phyloP scores from a whole-genome alignment of 2,329 filamentous ascomycete species.

The Colletotrichum eremochloae region DNA sequence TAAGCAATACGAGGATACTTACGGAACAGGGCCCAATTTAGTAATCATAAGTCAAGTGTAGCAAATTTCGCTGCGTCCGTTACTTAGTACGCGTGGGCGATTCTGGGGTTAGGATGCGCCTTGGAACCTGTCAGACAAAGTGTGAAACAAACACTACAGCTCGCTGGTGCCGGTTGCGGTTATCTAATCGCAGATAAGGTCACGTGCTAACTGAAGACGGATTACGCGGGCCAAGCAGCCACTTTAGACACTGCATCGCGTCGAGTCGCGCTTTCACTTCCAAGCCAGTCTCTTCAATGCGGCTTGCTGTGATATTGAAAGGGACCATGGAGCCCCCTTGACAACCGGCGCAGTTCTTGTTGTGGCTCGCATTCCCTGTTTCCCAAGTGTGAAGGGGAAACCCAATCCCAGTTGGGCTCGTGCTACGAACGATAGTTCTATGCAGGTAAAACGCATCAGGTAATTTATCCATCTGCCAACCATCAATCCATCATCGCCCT shows the following conservation, averaged over 20 bases:
- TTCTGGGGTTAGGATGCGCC: too few species aligned
- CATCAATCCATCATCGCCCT: conserved; percentile 3
- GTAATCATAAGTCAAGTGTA: not conserved
- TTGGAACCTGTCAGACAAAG: not conserved
- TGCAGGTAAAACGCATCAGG: conserved; percentile 12
- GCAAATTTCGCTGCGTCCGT: not conserved
- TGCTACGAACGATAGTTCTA: conserved; percentile 7
- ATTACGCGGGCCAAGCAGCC: conserved; percentile 21
- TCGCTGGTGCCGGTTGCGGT: not conserved
- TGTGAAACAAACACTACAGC: not conserved
- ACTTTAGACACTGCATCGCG: conserved; percentile 34
- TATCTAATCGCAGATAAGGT: not conserved
- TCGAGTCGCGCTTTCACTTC: conserved; percentile 31
- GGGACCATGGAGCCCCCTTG: conserved; percentile 37
- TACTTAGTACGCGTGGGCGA: not conserved
- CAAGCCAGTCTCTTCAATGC: conserved; percentile 24
- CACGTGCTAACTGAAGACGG: conserved; percentile 11
- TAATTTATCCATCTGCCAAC: conserved; percentile 19
- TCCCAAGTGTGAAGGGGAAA: not conserved
- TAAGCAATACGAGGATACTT: conserved; percentile 3
- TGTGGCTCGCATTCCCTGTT: conserved; percentile 32
- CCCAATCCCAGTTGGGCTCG: conserved; percentile 10
- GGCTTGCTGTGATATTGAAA: conserved; percentile 30
- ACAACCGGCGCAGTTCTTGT: conserved; percentile 18
- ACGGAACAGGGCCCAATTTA: conserved; percentile 3